Evolutionary conservation across 306 rosid genomes (phyloP).

Genomic region (Trifolium repens): DNA sequence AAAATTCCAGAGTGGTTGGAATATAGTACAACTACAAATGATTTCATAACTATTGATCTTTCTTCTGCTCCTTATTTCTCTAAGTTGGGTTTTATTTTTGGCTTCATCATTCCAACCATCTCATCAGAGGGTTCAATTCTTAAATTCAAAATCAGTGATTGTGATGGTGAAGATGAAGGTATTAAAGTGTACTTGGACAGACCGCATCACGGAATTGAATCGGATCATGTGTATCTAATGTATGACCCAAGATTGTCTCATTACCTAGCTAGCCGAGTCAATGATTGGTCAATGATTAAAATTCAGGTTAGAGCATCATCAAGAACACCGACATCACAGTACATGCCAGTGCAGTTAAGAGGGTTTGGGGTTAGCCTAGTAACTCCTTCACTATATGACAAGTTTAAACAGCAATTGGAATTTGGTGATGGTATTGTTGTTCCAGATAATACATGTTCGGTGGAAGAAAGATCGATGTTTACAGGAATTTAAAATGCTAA

Average conservation of each 20-base stretch:
- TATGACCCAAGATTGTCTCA: neutral
- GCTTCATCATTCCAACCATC: slow-evolving; percentile 9
- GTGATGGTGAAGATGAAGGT: neutral
- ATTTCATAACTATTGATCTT: slow-evolving; percentile 22
- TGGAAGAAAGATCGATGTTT: neutral
- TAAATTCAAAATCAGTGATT: neutral
- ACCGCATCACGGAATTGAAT: neutral
- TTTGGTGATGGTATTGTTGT: neutral
- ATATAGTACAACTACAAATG: slow-evolving; percentile 6
- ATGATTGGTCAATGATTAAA: slow-evolving; percentile 17
- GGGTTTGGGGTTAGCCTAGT: slow-evolving; percentile 30
- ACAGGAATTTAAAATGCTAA: too few species aligned
- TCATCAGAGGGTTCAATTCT: neutral
- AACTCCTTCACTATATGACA: neutral
- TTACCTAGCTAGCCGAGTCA: slow-evolving; percentile 5
- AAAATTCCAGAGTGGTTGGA: slow-evolving; percentile 35
- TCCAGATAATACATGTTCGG: neutral
- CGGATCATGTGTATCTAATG: slow-evolving; percentile 34
- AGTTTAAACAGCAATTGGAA: neutral
- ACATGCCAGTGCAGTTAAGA: slow-evolving; percentile 9
- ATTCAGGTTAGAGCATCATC: slow-evolving; percentile 21
- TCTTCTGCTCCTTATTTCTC: slow-evolving; percentile 7
- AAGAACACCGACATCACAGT: neutral
- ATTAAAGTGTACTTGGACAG: neutral
- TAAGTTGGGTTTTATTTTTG: slow-evolving; percentile 25